Evolutionary conservation across 495 filamentous ascomycete genomes (phyloP).

Genomic region (Opeltia flavorubescens): DNA sequence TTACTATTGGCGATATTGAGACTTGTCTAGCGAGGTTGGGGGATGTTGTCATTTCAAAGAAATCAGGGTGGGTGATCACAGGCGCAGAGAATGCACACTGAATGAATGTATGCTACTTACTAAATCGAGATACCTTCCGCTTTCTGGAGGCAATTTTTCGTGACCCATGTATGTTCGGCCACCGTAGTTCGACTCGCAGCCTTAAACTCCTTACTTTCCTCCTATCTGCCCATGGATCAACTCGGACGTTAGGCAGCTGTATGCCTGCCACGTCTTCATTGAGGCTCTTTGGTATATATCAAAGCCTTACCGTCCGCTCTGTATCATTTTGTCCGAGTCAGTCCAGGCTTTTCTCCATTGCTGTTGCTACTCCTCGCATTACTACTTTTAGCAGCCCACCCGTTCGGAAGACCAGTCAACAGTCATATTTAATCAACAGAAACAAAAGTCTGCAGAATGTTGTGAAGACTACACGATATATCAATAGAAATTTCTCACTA

Average conservation of each 20-base stretch:
- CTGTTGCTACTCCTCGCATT: background rate
- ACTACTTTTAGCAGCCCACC: background rate
- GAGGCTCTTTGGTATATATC: background rate
- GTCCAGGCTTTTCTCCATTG: background rate
- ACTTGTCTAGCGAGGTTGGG: no score
- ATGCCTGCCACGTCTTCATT: background rate
- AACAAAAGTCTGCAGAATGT: background rate
- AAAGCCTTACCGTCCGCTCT: background rate
- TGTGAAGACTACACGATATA: background rate
- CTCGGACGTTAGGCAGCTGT: background rate
- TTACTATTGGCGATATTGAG: no score
- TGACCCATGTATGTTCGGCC: no score
- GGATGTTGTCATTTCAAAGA: no score
- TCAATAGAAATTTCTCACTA: constrained; percentile 13
- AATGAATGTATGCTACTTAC: no score
- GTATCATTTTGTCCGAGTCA: background rate
- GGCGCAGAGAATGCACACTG: no score
- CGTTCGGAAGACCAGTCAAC: background rate
- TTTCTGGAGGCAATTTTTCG: no score
- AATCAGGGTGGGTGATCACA: no score
- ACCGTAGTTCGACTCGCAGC: no score
- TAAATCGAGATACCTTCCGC: no score
- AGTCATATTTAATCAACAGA: background rate
- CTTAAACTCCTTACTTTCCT: no score
- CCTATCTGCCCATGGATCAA: no score